phyloP scores from a whole-genome alignment of 148 eudicot genomes.

The Euryodendron excelsum region DNA sequence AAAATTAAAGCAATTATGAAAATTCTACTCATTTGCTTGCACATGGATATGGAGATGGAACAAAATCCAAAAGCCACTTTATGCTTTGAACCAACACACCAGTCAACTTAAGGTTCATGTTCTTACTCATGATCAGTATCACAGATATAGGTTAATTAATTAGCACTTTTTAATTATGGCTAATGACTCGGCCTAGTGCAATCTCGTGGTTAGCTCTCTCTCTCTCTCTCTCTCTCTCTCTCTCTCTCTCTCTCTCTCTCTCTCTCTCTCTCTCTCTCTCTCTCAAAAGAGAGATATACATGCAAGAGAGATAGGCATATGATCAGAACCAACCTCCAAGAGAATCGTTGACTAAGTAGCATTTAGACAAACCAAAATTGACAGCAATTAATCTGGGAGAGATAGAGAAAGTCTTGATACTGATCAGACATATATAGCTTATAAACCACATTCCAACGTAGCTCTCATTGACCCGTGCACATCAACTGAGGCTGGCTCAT shows the following conservation, averaged over 20 bases:
- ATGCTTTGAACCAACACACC: not conserved
- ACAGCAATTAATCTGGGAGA: not conserved
- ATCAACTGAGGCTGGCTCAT: no score
- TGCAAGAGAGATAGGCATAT: not conserved
- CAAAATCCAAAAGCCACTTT: slow-evolving; percentile 19
- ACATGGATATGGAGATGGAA: slow-evolving; percentile 8
- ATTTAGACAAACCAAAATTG: slow-evolving; percentile 3
- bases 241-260: not conserved
- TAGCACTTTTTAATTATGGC: no score
- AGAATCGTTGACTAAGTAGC: slow-evolving; percentile 15
- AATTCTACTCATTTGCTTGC: no score
- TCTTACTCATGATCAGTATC: no score
- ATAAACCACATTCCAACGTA: slow-evolving; percentile 11
- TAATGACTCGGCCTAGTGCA: no score
- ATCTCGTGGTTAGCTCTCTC: no score
- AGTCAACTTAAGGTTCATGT: slow-evolving; percentile 13
- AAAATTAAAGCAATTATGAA: no score
- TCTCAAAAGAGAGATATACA: not conserved
- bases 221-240: no score
- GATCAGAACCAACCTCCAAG: slow-evolving; percentile 5
- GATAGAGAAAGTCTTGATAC: not conserved
- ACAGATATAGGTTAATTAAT: no score
- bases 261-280: not conserved
- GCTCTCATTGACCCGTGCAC: no score
- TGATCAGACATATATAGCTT: no score